phyloP scores from a whole-genome alignment of 257 asterid species.

The Ballota nigra region DNA sequence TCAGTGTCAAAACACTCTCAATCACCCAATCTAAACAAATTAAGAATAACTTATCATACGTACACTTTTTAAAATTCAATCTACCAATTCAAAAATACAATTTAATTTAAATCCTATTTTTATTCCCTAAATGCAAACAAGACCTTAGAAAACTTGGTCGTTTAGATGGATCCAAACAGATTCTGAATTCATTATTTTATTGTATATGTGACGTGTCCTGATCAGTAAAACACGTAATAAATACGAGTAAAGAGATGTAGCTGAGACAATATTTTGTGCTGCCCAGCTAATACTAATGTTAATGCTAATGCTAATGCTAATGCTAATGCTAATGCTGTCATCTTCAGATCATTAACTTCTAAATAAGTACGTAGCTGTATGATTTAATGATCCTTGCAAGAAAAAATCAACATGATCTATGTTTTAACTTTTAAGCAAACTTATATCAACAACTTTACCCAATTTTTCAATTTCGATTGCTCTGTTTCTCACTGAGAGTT shows the following conservation, averaged over 20 bases:
- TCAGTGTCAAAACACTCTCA: background rate
- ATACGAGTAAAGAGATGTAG: background rate
- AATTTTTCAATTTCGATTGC: background rate
- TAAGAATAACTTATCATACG: no score
- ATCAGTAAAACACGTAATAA: background rate
- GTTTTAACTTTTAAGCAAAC: background rate
- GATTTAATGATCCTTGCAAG: constrained; percentile 16
- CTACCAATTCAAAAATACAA: no score
- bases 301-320: no score
- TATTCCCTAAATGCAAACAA: no score
- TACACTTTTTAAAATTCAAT: no score
- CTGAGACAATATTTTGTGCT: background rate
- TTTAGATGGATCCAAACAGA: no score
- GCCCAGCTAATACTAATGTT: constrained; percentile 3
- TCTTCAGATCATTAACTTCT: background rate
- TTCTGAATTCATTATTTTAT: no score
- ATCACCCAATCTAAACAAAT: no score
- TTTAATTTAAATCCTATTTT: no score
- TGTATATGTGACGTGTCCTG: background rate
- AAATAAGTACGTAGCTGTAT: background rate
- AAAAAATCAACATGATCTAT: constrained; percentile 1
- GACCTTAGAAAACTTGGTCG: no score
- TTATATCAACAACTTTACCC: background rate
- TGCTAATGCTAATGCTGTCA: background rate
- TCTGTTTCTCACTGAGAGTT: background rate